phyloP scores from a whole-genome alignment of 2,329 filamentous ascomycete species.

The Alternaria ventricosa region DNA sequence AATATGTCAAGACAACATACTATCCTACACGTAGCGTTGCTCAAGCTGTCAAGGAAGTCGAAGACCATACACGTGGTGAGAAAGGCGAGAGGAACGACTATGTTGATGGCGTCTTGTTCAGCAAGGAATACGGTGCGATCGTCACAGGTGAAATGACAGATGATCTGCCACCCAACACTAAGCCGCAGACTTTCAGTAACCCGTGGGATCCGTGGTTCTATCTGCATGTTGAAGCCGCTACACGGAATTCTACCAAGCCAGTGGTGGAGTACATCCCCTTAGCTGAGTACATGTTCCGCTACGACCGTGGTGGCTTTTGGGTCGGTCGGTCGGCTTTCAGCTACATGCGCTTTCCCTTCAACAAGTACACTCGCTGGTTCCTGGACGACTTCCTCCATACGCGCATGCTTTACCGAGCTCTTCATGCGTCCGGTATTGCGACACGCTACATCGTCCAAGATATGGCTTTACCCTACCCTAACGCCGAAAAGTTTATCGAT shows the following conservation, averaged over 20 bases:
- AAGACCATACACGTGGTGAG: slow-evolving; percentile 46
- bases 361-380: slow-evolving; percentile 65
- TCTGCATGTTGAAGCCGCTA: slow-evolving; percentile 54
- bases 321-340: slow-evolving; percentile 66
- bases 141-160: slow-evolving; percentile 55
- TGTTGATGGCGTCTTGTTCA: slow-evolving; percentile 60
- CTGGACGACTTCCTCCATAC: slow-evolving; percentile 69
- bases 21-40: slow-evolving; percentile 51
- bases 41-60: slow-evolving; percentile 52
- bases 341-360: slow-evolving; percentile 71
- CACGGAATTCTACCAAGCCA: slow-evolving; percentile 36
- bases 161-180: slow-evolving; percentile 34
- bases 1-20: slow-evolving; percentile 59
- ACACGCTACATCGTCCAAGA: slow-evolving; percentile 71
- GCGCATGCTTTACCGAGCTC: slow-evolving; percentile 68
- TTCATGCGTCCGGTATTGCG: slow-evolving; percentile 67
- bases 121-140: slow-evolving; percentile 50
- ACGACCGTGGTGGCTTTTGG: slow-evolving; percentile 75
- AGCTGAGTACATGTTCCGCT: slow-evolving; percentile 72
- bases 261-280: slow-evolving; percentile 65
- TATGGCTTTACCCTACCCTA: slow-evolving; percentile 57
- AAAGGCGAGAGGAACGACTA: slow-evolving; percentile 51
- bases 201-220: slow-evolving; percentile 61
- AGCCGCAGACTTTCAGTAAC: slow-evolving; percentile 50
- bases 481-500: slow-evolving; percentile 53